Base-by-base conservation (phyloP, 129 eudicot genomes). In the Flaveria sonorensis region DNA sequence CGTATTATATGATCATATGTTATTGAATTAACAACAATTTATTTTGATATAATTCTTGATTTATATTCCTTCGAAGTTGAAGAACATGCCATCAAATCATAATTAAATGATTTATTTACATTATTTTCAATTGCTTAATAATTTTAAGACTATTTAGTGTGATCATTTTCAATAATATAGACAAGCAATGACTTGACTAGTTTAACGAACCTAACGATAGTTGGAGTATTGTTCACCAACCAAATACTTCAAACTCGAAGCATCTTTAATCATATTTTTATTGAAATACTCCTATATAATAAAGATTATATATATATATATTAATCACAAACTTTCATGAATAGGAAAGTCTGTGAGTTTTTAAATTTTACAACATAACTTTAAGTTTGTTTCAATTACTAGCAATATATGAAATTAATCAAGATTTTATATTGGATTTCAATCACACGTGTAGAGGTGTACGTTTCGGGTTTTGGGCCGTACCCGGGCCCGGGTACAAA, bases 191-290 rank as follows among this genome's bases (percentile, higher is more conserved):
- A 11, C 3, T 45, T 26, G n/a, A 79, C 72, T 79, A 71, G 55
- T 61, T 63, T 79, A 79, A 72, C 39, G 72, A 72, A 79, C 83
- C 73, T 62, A 79, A 79, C 71, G 46, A 62, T 79, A 55, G 78
- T 79, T 79, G 83, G 73, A 70, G 73, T 71, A 72, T 79, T 62
- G 83, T 72, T 79, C 73, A 79, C 73, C 83, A 64, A 79, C 83
- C 83, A 50, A 50, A 50, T 79, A 79, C 83, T 71, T 79, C 48
- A 36, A 36, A 72, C 26, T 61, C 24, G 36, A 71, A 63, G 78
- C 57, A 71, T 62, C 72, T 51, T 21, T 32, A 24, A 40, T 53
- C 42, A 13, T 71, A 71, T 32, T 48, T 71, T 23, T 71, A 60
- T 71, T 55, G 32, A 2, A 32, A 14, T 62, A 62, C 26, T 19